These are phyloP conservation scores for Polyplosphaeria fusca DNA, from an alignment of 495 filamentous ascomycete genomes.

Conservation along the genomic window DNA sequence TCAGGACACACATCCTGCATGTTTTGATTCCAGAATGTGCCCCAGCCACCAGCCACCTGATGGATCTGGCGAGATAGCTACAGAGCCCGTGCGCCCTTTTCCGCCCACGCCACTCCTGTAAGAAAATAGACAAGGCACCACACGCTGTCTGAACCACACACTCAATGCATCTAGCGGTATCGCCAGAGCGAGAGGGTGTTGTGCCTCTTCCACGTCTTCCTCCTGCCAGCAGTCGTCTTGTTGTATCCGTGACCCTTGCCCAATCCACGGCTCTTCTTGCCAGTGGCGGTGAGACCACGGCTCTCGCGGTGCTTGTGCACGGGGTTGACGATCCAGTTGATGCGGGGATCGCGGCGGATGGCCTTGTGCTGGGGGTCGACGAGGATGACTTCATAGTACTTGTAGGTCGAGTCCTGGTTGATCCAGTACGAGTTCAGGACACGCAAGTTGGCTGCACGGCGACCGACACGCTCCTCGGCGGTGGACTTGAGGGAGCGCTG, in stretches of 20 bases:
- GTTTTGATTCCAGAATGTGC: slow-evolving; percentile 2
- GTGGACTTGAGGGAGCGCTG: slow-evolving; percentile 96
- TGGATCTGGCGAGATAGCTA: slow-evolving; percentile 2
- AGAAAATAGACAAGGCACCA: slow-evolving; percentile 6
- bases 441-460: slow-evolving; percentile 95
- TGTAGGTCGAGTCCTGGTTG: slow-evolving; percentile 99
- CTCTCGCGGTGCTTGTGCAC: slow-evolving; percentile 99
- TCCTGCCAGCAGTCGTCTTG: slow-evolving; percentile 89
- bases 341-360: slow-evolving; percentile 95
- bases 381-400: slow-evolving; percentile 99
- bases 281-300: slow-evolving; percentile 92
- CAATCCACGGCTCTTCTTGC: slow-evolving; percentile 98
- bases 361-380: slow-evolving; percentile 99
- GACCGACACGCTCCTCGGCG: slow-evolving; percentile 99
- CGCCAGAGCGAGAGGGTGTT: slow-evolving; percentile 96
- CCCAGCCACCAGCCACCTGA: background rate
- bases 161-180: slow-evolving; percentile 56
- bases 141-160: slow-evolving; percentile 1
- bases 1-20: slow-evolving; percentile 1
- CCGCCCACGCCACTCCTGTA: slow-evolving; percentile 15
- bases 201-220: slow-evolving; percentile 99
- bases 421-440: slow-evolving; percentile 99
- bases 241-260: slow-evolving; percentile 98
- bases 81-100: slow-evolving; percentile 5
- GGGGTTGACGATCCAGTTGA: slow-evolving; percentile 99